A percentile compares a stretch with the other conserved stretches of the same genome.
phyloP scores from a whole-genome alignment of 805 yeast genomes.

The Saccharomycopsis sp. region DNA sequence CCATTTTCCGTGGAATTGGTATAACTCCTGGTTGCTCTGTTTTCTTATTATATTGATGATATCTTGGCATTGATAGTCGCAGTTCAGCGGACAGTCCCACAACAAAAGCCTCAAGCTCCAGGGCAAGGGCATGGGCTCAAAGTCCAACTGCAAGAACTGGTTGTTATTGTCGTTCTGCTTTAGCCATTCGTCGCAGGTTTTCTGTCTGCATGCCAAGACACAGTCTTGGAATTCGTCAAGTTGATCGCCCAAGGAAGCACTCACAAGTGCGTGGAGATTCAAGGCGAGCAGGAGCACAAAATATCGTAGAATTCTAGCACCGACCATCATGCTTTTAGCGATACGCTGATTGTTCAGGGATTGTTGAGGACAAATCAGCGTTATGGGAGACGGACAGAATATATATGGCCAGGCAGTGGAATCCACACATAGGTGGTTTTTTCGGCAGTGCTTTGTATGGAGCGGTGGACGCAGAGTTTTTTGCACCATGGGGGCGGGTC shows the following conservation, averaged over 20 bases:
- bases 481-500: too few species aligned
- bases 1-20: conserved; percentile 97
- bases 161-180: conserved; percentile 26
- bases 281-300: neutral
- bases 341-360: neutral
- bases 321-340: neutral
- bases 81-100: conserved; percentile 75
- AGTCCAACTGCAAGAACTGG: conserved; percentile 32
- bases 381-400: neutral
- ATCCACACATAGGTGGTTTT: neutral
- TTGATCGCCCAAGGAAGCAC: conserved; percentile 57
- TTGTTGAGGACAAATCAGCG: neutral
- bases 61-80: conserved; percentile 92
- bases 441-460: too few species aligned
- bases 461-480: too few species aligned
- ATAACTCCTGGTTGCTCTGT: conserved; percentile 42
- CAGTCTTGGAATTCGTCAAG: conserved; percentile 52
- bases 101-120: conserved; percentile 39
- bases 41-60: conserved; percentile 53
- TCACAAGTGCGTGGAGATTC: neutral
- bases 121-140: conserved; percentile 33
- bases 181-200: conserved; percentile 16
- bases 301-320: neutral
- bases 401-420: too few species aligned
- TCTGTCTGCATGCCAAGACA: conserved; percentile 41